Conservation (phyloP, 225 moss, liverwort and hornwort genomes). For the Physcomitrellopsis africana region DNA sequence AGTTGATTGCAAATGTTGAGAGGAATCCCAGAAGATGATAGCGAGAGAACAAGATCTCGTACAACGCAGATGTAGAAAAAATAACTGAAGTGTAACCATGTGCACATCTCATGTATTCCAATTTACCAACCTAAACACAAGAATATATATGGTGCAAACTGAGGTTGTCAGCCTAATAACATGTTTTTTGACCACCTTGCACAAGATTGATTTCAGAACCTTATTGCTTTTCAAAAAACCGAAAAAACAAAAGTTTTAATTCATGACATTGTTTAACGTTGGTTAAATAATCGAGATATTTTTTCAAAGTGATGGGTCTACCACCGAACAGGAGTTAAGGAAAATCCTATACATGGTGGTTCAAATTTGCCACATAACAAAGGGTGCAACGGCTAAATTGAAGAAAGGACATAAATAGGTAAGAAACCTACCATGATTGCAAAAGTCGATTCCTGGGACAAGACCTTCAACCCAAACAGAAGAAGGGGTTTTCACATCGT, state of each 20-base stretch:
- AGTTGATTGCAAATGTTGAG: constrained; percentile 13
- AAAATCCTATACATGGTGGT: neutral
- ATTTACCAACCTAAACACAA: constrained; percentile 13
- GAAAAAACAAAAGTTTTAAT: no score
- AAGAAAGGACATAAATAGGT: constrained; percentile 17
- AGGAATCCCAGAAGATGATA: constrained; percentile 13
- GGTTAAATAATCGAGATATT: neutral
- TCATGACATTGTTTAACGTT: neutral
- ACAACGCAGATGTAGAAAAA: neutral
- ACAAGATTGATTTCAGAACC: no score
- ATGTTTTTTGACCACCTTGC: neutral
- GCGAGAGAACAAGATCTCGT: neutral
- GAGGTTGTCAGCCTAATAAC: constrained; percentile 20
- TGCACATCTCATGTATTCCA: constrained; percentile 16
- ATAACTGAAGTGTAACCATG: constrained; percentile 10
- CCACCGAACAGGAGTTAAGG: neutral
- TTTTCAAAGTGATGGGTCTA: constrained; percentile 17
- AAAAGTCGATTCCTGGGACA: constrained; percentile 97
- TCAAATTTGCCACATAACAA: constrained; percentile 5
- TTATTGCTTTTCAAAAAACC: no score
- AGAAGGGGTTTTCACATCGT: constrained; percentile 31
- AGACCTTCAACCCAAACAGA: constrained; percentile 78
- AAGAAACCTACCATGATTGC: constrained; percentile 82
- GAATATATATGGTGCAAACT: constrained; percentile 4
- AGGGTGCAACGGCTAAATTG: constrained; percentile 14